Percentiles rank a stretch among this genome's conserved stretches.
These are phyloP conservation scores for Apiospora hydei DNA, from an alignment of 2,329 filamentous ascomycete genomes.

Conservation along the genomic window DNA sequence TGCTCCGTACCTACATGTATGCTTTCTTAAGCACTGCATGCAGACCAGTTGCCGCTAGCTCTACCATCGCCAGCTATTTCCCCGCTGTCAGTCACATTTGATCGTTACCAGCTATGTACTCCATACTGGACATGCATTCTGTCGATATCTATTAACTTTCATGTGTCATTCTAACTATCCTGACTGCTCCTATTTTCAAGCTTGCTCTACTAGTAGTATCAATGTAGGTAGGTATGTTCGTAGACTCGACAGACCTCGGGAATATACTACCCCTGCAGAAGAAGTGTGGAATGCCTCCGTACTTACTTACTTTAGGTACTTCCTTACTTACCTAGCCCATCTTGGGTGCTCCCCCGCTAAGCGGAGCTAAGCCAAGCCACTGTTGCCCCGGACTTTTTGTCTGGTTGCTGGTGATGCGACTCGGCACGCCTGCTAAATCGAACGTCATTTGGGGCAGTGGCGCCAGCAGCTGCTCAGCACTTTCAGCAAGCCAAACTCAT, in stretches of 20 bases:
- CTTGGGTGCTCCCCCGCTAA: not conserved
- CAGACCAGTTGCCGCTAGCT: not conserved
- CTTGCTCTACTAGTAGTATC: no score
- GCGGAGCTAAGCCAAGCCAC: conserved; percentile 7
- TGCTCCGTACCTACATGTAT: not conserved
- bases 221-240: no score
- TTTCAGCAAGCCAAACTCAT: not conserved
- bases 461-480: conserved; percentile 1
- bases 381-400: conserved; percentile 21
- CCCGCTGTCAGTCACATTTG: not conserved
- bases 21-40: not conserved
- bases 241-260: no score
- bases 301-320: no score
- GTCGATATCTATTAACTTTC: no score
- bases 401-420: conserved; percentile 17
- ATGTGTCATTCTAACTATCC: no score
- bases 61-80: not conserved
- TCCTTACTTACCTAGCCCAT: no score
- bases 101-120: no score
- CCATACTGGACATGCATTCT: no score
- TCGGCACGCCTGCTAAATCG: conserved; percentile 16
- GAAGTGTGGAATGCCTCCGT: not conserved
- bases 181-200: no score
- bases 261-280: not conserved
- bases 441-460: conserved; percentile 13